These are phyloP conservation scores for Trichoderma guizhouense DNA, from an alignment of 2,329 filamentous ascomycete species.

Conservation along the genomic window DNA sequence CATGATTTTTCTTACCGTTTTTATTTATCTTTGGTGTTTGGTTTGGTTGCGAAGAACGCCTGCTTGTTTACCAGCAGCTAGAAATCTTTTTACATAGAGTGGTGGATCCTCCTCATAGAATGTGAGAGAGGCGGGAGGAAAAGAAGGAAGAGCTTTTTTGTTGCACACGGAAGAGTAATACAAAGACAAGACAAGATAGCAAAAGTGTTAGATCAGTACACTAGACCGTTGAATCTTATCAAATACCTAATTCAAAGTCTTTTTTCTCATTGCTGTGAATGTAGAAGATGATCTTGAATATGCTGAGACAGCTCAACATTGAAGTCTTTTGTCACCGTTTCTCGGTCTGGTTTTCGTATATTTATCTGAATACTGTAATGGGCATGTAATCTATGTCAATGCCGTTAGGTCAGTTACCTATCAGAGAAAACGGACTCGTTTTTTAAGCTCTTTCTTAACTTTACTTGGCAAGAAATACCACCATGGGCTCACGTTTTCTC, in stretches of 20 bases:
- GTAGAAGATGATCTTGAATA: background rate
- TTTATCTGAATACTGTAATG: background rate
- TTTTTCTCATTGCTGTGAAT: background rate
- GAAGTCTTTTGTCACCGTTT: background rate
- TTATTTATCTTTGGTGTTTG: background rate
- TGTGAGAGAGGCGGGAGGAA: background rate
- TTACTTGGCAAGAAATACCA: background rate
- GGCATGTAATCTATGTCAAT: background rate
- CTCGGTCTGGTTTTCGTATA: background rate
- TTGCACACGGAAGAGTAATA: conserved; percentile 1
- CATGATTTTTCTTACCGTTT: background rate
- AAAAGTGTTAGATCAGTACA: conserved; percentile 1
- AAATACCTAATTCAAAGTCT: background rate
- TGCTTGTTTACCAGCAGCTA: background rate
- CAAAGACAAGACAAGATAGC: background rate
- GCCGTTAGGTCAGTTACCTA: background rate
- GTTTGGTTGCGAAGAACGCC: background rate
- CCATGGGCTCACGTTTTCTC: background rate
- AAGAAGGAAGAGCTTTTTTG: background rate
- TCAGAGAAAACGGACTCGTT: background rate
- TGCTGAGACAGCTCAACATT: background rate
- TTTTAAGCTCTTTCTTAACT: background rate
- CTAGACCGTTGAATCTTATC: conserved; percentile 4
- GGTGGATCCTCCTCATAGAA: conserved; percentile 12
- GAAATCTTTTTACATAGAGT: conserved; percentile 7